These are phyloP conservation scores for Saposhnikovia divaricata DNA, from an alignment of 129 eudicot species.

Conservation along the genomic window DNA sequence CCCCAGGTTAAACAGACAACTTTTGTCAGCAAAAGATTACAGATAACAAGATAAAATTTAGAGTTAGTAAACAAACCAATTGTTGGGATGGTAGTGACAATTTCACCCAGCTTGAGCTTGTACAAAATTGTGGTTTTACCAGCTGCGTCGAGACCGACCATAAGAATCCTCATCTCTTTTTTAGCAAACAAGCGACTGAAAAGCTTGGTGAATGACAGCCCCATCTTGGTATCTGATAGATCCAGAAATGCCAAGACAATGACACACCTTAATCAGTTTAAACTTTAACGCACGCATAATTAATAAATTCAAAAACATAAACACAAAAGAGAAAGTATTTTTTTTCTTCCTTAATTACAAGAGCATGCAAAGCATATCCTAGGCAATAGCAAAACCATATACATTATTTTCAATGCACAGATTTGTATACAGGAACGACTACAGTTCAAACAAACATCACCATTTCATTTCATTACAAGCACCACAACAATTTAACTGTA, in stretches of 20 bases:
- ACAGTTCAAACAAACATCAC: neutral
- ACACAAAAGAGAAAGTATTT: no score
- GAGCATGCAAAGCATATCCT: no score
- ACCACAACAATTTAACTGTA: neutral
- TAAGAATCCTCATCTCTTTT: constrained; percentile 33
- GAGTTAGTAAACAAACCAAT: constrained; percentile 18
- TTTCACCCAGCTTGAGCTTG: constrained; percentile 32
- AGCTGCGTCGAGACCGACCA: constrained; percentile 40
- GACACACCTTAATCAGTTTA: no score
- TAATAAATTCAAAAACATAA: neutral
- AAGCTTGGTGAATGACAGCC: constrained; percentile 39
- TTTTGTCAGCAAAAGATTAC: neutral
- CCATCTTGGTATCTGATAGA: constrained; percentile 27
- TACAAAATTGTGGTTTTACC: constrained; percentile 36
- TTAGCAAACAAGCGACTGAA: constrained; percentile 30
- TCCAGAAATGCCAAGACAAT: neutral
- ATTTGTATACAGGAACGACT: no score
- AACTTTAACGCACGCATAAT: no score
- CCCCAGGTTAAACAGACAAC: neutral
- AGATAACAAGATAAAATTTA: no score
- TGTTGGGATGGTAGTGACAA: constrained; percentile 37
- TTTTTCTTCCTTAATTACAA: no score
- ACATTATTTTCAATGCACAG: no score
- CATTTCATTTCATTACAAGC: neutral
- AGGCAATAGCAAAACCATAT: no score